phyloP scores from a whole-genome alignment of 768 basidiomycete genomes.

The Boletus subcaerulescens region DNA sequence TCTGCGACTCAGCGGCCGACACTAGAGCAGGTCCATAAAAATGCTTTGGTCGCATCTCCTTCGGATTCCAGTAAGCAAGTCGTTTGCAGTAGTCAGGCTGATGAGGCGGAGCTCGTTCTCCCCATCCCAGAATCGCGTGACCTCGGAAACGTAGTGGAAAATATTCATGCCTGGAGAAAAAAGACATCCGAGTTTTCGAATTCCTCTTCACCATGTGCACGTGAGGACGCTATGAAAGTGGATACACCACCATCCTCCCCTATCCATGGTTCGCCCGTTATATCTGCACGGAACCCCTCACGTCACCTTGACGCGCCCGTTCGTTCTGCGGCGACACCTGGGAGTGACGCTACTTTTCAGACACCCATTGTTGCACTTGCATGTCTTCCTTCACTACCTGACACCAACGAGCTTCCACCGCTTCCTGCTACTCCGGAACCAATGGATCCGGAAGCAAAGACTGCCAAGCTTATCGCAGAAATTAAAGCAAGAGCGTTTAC shows the following conservation, averaged over 20 bases:
- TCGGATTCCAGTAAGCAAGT: conserved; percentile 30
- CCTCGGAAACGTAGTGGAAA: conserved; percentile 32
- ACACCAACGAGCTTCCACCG: conserved; percentile 20
- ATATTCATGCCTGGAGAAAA: conserved; percentile 44
- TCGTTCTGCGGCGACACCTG: conserved; percentile 1
- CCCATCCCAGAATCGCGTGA: conserved; percentile 27
- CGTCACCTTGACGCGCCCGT: conserved; percentile 6
- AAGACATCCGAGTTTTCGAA: conserved; percentile 23
- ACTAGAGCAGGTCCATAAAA: conserved; percentile 1
- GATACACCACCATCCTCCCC: conserved; percentile 14
- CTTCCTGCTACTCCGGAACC: conserved; percentile 32
- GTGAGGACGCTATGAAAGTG: conserved; percentile 18
- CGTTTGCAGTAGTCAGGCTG: conserved; percentile 65
- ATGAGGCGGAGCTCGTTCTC: conserved; percentile 54
- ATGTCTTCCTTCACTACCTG: conserved; percentile 22
- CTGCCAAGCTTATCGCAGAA: conserved; percentile 57
- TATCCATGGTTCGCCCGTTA: conserved; percentile 1
- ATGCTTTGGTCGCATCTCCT: conserved; percentile 14
- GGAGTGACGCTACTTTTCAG: conserved; percentile 6
- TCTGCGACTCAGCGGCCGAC: conserved; percentile 21
- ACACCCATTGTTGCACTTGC: conserved; percentile 12
- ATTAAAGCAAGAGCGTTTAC: conserved; percentile 64
- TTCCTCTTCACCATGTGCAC: neutral
- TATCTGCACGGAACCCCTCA: conserved; percentile 2
- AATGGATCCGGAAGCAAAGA: conserved; percentile 39